Conservation (phyloP, 306 rosid genomes). For the Clitoria ternatea region DNA sequence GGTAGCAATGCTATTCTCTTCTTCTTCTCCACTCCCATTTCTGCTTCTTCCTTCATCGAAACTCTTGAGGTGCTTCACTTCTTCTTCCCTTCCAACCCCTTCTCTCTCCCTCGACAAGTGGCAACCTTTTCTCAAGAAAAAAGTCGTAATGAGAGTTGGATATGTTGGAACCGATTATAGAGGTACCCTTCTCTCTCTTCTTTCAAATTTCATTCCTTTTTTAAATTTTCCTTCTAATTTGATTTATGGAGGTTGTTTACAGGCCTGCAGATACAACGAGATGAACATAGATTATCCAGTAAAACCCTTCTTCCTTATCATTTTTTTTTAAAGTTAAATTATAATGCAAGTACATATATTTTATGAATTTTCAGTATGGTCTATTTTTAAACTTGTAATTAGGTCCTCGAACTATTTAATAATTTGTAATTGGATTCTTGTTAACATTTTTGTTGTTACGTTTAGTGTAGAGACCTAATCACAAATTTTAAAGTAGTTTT, state of each 20-base stretch:
- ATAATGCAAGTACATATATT: no score
- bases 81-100: conserved; percentile 21
- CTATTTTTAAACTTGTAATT: no score
- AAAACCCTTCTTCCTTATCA: conserved; percentile 12
- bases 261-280: conserved; percentile 83
- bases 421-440: no score
- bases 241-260: not conserved
- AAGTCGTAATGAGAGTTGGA: conserved; percentile 46
- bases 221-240: not conserved
- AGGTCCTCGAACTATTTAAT: no score
- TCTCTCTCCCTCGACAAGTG: conserved; percentile 26
- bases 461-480: no score
- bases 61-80: conserved; percentile 26
- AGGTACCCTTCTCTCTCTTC: conserved; percentile 16
- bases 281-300: conserved; percentile 63
- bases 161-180: conserved; percentile 42
- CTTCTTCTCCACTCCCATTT: conserved; percentile 16
- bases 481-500: no score
- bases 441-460: no score
- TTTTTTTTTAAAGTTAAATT: no score
- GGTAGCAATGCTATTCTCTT: conserved; percentile 14
- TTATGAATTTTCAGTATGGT: no score
- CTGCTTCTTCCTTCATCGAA: conserved; percentile 17
- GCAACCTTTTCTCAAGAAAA: conserved; percentile 40
- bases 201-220: not conserved